A percentile compares a stretch with the other conserved stretches of the same genome.
phyloP scores from a whole-genome alignment of 441 rosid genomes.

The Populus trichocarpa region DNA sequence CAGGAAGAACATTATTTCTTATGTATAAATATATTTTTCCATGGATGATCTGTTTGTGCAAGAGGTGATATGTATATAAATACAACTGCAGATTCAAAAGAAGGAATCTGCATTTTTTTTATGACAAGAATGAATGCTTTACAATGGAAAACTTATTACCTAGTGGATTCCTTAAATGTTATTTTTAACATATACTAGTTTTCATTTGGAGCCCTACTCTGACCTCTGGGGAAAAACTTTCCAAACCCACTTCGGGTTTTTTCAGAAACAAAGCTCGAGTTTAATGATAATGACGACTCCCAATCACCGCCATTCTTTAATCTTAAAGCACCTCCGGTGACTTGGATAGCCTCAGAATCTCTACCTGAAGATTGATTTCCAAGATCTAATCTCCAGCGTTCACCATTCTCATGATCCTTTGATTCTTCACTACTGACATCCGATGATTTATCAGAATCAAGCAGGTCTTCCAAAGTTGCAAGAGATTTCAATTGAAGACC shows the following conservation, averaged over 20 bases:
- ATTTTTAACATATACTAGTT: neutral
- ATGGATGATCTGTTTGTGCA: neutral
- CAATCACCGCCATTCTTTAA: neutral
- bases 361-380: slow-evolving; percentile 12
- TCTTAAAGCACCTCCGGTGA: slow-evolving; percentile 6
- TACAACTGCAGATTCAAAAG: slow-evolving; percentile 8
- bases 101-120: neutral
- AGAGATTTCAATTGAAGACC: slow-evolving; percentile 62
- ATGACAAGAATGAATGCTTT: neutral
- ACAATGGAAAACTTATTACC: neutral
- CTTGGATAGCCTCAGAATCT: slow-evolving; percentile 12
- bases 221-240: slow-evolving; percentile 25
- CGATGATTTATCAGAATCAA: slow-evolving; percentile 33
- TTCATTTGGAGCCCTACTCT: slow-evolving; percentile 8
- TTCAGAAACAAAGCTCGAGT: slow-evolving; percentile 10
- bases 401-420: slow-evolving; percentile 10
- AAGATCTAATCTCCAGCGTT: slow-evolving; percentile 17
- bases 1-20: neutral
- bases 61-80: neutral
- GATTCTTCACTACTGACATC: slow-evolving; percentile 23
- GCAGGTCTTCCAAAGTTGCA: slow-evolving; percentile 54
- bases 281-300: neutral
- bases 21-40: neutral
- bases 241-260: slow-evolving; percentile 18
- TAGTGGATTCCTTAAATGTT: neutral